These are phyloP conservation scores for Penicillium sp. DNA, from an alignment of 2,329 filamentous ascomycete species.

Conservation along the genomic window DNA sequence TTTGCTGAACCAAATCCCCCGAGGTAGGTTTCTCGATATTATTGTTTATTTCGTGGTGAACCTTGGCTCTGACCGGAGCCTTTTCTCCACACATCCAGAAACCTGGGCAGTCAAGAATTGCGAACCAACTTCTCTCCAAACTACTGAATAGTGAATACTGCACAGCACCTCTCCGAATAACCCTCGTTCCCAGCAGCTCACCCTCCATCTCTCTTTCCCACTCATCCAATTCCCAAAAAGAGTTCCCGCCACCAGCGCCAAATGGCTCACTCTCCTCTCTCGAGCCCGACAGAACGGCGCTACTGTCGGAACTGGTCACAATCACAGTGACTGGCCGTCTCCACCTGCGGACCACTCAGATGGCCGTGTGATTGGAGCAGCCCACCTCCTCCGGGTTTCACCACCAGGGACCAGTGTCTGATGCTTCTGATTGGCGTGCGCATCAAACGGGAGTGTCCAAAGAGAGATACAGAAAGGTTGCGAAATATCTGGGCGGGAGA, in stretches of 20 bases:
- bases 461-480: background rate
- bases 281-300: constrained; percentile 13
- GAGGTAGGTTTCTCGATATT: background rate
- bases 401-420: background rate
- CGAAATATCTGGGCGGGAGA: background rate
- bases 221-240: background rate
- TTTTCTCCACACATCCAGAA: constrained; percentile 1
- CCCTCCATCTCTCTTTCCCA: background rate
- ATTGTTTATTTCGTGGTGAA: background rate
- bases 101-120: background rate
- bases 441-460: background rate
- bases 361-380: constrained; percentile 14
- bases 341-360: background rate
- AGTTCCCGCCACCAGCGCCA: constrained; percentile 24
- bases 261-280: constrained; percentile 12
- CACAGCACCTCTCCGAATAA: too few species aligned
- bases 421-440: constrained; percentile 3
- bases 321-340: constrained; percentile 23
- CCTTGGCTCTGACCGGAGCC: constrained; percentile 7
- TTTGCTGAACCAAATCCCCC: background rate
- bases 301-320: constrained; percentile 30
- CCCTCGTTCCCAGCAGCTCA: background rate
- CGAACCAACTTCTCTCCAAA: too few species aligned
- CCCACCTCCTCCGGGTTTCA: constrained; percentile 17
- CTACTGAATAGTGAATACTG: too few species aligned